phyloP scores from a whole-genome alignment of 1,284 basidiomycete genomes.

The Uromyces viciae-fabae region DNA sequence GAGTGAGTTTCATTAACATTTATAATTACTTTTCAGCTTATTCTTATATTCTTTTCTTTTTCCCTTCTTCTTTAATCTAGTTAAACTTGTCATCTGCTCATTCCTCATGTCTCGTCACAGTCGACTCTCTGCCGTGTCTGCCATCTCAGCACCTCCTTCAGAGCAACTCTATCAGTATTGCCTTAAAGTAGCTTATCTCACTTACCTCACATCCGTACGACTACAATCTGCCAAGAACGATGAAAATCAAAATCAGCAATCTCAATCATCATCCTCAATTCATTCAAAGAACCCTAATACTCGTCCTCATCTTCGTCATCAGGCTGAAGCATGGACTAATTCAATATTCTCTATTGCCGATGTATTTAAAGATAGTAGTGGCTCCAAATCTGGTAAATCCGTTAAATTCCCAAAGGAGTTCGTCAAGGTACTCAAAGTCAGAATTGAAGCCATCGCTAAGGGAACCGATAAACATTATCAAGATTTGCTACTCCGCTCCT shows the following conservation, averaged over 20 bases:
- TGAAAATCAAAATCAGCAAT: neutral
- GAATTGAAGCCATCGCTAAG: slow-evolving; percentile 83
- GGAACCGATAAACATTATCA: slow-evolving; percentile 78
- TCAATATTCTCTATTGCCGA: slow-evolving; percentile 69
- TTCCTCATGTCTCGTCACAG: slow-evolving; percentile 31
- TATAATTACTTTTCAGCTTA: too few relatives aligned
- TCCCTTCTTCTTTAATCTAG: neutral
- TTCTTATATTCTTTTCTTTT: too few relatives aligned
- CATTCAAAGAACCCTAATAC: slow-evolving; percentile 56
- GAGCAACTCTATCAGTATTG: slow-evolving; percentile 38
- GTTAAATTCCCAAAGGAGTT: slow-evolving; percentile 89
- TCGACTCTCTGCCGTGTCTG: slow-evolving; percentile 35
- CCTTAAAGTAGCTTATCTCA: slow-evolving; percentile 35
- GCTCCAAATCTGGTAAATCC: slow-evolving; percentile 68
- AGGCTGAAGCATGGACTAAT: slow-evolving; percentile 50
- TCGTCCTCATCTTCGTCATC: slow-evolving; percentile 48
- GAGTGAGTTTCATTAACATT: too few relatives aligned
- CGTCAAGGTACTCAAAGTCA: slow-evolving; percentile 77
- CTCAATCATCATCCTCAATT: slow-evolving; percentile 56
- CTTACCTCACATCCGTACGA: slow-evolving; percentile 26
- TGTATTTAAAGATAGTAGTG: slow-evolving; percentile 66
- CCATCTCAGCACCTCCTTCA: slow-evolving; percentile 8
- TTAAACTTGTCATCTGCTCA: neutral
- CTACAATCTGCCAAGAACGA: slow-evolving; percentile 17
- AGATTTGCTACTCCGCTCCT: slow-evolving; percentile 77